Base-by-base conservation (phyloP, 306 rosid genomes). In the Cucumis cinereus region DNA sequence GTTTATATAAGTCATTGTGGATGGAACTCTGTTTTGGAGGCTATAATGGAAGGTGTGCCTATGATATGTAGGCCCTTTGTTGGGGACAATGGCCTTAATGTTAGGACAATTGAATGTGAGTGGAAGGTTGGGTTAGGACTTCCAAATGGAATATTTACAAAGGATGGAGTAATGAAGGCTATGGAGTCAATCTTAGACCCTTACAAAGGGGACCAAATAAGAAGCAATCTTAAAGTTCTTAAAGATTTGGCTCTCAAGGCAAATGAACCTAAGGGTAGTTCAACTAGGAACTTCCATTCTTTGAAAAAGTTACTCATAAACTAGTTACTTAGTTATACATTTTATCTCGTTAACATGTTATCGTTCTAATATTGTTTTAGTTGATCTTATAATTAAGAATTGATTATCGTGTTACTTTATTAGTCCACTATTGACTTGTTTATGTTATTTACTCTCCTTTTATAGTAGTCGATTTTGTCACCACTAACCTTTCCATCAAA, bases 21-120 rank as follows among this genome's bases (percentile, higher is more conserved):
- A 0, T 89, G 95, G 97, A 91, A 89, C 56, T 87, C 91, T 0
- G 23, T 88, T 7, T 28, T 82, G 82, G 97, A 91, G 47, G 82
- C 89, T 33, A 77, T 87, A 0, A 69, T 74, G 13, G 89, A 88
- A 0, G 90, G 89, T 7, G 96, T 91, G 35, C 93, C 97, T 0
- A 79, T 91, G 85, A 84, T 89, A 53, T 77, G 88, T 56, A 81
- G 91, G 80, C 93, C 93, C 0, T 85, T 86, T 77, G 81, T 88
- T 19, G 91, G 86, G 19, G 97, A 88, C 63, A 92, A 89, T 59
- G 64, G 0, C 53, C 56, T 89, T 22, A 91, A 89, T 56, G 69
- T 57, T 17, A 17, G 82, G 54, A 61, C 82, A 33, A 0, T 85
- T n/a, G 96, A 84, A 38, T 35, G 26, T 14, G 68, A 60, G 3